Evolutionary conservation across 163 green algal genomes (phyloP), one percentile per base, ranked within the genome.

Genomic region (Coccomyxa subellipsoidea): DNA sequence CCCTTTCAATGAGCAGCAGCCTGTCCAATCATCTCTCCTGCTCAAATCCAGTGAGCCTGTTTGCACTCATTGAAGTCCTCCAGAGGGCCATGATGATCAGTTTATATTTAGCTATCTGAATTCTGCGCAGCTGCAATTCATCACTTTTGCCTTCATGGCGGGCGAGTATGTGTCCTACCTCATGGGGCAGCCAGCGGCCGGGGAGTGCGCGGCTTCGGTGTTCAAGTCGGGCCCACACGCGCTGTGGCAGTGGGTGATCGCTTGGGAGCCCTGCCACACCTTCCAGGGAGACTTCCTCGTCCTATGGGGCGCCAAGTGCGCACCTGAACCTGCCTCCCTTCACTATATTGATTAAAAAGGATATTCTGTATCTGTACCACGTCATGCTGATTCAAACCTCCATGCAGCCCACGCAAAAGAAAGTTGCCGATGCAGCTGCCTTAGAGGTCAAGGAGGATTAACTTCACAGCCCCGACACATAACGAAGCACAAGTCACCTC

Each of bases 81-180:
- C n/a, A n/a, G n/a, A n/a, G n/a, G n/a, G n/a, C n/a, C n/a, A n/a
- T n/a, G n/a, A n/a, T n/a, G n/a, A n/a, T n/a, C n/a, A n/a, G n/a
- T n/a, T n/a, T n/a, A n/a, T n/a, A n/a, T n/a, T n/a, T 39, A 2
- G 71, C 10, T 40, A 27, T 39, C 3, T 36, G n/a, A 31, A 0
- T 47, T 78, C 10, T 78, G 21, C 36, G 71, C n/a, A 40, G n/a
- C 36, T 79, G 36, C 75, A 79, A 25, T 59, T 80, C 25, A 77
- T 87, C 0, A 82, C 83, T 0, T 87, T 84, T 79, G 79, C 83
- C 5, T 87, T 81, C 79, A 87, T 87, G 83, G 83, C 83, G 25
- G 83, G 79, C 6, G 54, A 87, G 73, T 87, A 80, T 54, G 54
- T 79, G 37, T 32, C 36, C 9, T 86, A 69, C 36, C 37, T 86